A percentile compares a stretch with the other conserved stretches of the same genome.
These are phyloP conservation scores for Warburgia ugandensis DNA, from an alignment of 164 flowering plant genomes.

Conservation along the genomic window DNA sequence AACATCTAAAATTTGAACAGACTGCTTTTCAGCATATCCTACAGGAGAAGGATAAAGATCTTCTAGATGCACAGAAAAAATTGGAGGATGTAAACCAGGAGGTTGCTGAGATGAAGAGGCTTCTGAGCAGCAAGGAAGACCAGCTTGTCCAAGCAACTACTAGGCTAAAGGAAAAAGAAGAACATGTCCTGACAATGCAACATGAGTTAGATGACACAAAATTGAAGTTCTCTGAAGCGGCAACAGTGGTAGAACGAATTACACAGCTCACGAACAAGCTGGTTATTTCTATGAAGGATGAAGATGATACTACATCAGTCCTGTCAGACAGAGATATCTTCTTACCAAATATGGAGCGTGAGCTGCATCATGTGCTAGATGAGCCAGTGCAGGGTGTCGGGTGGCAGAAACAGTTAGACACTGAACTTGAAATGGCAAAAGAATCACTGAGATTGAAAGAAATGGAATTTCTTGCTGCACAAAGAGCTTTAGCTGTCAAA, in stretches of 20 bases:
- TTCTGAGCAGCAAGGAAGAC: constrained; percentile 49
- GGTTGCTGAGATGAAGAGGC: constrained; percentile 41
- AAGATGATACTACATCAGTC: constrained; percentile 8
- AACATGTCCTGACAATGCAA: constrained; percentile 32
- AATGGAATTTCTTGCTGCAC: constrained; percentile 53
- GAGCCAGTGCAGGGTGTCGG: constrained; percentile 19
- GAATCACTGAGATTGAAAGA: constrained; percentile 57
- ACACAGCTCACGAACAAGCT: constrained; percentile 53
- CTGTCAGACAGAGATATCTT: constrained; percentile 2
- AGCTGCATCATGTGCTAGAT: constrained; percentile 9
- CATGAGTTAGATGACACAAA: constrained; percentile 43
- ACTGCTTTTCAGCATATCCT: constrained; percentile 41
- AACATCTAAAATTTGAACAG: constrained; percentile 57
- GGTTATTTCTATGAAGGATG: constrained; percentile 35
- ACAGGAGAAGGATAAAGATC: constrained; percentile 62
- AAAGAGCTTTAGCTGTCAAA: constrained; percentile 56
- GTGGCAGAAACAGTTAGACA: constrained; percentile 44
- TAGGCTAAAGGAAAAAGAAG: constrained; percentile 62
- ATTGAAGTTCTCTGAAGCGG: constrained; percentile 54
- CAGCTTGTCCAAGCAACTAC: constrained; percentile 52
- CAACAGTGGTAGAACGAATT: constrained; percentile 52
- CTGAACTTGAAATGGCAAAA: constrained; percentile 51
- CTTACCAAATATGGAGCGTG: neutral
- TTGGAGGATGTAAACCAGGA: constrained; percentile 46
- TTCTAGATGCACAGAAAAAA: constrained; percentile 35